phyloP scores from a whole-genome alignment of 768 basidiomycete genomes.

The Xanthoconium purpureum region DNA sequence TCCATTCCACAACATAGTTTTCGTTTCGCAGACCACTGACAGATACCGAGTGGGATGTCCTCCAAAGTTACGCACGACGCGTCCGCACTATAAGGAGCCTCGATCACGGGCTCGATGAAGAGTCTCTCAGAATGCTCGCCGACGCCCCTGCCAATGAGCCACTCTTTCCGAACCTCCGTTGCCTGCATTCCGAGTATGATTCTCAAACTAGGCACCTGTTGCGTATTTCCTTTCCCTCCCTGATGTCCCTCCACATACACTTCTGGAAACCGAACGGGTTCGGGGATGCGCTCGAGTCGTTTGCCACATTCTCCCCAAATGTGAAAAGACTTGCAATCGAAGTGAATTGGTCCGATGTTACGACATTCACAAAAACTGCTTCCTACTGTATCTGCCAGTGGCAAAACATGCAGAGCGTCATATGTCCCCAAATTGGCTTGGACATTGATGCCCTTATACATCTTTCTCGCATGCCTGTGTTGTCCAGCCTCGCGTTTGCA shows the following conservation, averaged over 20 bases:
- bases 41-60: not conserved
- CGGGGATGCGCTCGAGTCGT: not conserved
- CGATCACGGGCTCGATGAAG: not conserved
- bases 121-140: not conserved
- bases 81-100: not conserved
- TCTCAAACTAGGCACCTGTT: not conserved
- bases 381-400: too few species aligned
- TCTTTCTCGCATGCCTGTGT: too few species aligned
- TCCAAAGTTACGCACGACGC: not conserved
- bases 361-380: too few species aligned
- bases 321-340: not conserved
- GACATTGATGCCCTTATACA: too few species aligned
- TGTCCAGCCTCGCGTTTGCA: too few species aligned
- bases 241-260: not conserved
- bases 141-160: not conserved
- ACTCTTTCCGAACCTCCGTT: not conserved
- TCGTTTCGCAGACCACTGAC: not conserved
- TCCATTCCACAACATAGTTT: not conserved
- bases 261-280: not conserved
- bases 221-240: not conserved
- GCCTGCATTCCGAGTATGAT: not conserved
- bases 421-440: too few species aligned
- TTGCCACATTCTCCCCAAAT: not conserved
- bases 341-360: not conserved
- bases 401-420: too few species aligned